Conservation (phyloP, 2,329 filamentous ascomycete genomes). For the Aspergillus novofumigatus region DNA sequence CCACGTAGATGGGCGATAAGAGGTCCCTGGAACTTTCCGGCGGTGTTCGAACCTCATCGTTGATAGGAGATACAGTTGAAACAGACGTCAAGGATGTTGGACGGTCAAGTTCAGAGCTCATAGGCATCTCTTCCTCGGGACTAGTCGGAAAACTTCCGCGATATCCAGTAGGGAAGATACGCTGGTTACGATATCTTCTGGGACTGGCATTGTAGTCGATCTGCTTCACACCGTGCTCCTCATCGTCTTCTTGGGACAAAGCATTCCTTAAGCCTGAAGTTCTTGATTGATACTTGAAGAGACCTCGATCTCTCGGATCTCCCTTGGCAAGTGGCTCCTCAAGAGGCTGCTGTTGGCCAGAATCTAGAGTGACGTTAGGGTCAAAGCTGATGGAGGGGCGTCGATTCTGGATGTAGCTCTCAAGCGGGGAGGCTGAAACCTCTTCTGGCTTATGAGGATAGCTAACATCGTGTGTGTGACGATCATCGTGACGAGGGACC, state of each 20-base stretch:
- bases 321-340: conserved; percentile 37
- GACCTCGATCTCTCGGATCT: conserved; percentile 21
- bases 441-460: conserved; percentile 24
- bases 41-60: conserved; percentile 40
- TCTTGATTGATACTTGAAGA: conserved; percentile 26
- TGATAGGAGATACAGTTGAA: conserved; percentile 40
- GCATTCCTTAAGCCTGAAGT: conserved; percentile 34
- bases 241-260: conserved; percentile 31
- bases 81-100: conserved; percentile 43
- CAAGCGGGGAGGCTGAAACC: conserved; percentile 35
- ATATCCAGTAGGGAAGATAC: conserved; percentile 24
- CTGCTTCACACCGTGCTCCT: conserved; percentile 12
- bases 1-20: conserved; percentile 35
- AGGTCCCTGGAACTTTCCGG: conserved; percentile 33
- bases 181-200: conserved; percentile 20
- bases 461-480: conserved; percentile 5
- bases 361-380: conserved; percentile 38
- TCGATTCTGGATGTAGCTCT: conserved; percentile 38
- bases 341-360: conserved; percentile 34
- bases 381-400: conserved; percentile 43
- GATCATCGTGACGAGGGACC: conserved; percentile 40
- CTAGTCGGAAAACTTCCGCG: conserved; percentile 20
- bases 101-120: conserved; percentile 29
- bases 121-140: conserved; percentile 19
- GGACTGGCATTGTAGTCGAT: conserved; percentile 18